Evolutionary conservation across 805 yeast species (phyloP).

Genomic region (Kodamaea hsintzibuensis): DNA sequence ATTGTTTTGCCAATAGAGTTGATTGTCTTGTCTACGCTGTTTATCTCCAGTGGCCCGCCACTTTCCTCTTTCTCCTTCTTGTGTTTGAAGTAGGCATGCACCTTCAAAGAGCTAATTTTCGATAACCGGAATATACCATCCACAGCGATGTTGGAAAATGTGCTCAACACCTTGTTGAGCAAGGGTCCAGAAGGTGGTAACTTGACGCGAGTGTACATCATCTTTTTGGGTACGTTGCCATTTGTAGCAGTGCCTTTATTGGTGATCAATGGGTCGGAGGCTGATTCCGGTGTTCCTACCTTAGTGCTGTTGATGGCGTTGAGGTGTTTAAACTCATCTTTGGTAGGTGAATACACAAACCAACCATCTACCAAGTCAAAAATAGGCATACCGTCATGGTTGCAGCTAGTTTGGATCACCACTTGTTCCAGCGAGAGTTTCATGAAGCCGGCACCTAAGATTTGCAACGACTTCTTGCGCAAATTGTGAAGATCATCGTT

Average conservation of each 20-base stretch:
- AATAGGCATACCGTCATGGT: conserved; percentile 39
- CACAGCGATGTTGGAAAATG: conserved; percentile 52
- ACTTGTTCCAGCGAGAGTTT: conserved; percentile 13
- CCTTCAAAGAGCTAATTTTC: conserved; percentile 47
- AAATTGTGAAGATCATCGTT: conserved; percentile 18
- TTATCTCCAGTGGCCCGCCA: not conserved
- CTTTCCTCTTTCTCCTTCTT: conserved; percentile 6
- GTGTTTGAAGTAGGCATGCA: conserved; percentile 37
- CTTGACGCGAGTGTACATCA: conserved; percentile 43
- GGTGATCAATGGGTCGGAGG: conserved; percentile 12
- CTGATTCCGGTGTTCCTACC: not conserved
- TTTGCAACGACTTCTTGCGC: conserved; percentile 21
- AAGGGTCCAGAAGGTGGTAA: conserved; percentile 49
- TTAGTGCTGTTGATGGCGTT: conserved; percentile 18
- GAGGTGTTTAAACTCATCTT: conserved; percentile 34
- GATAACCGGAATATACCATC: conserved; percentile 52
- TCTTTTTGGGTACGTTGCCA: not conserved
- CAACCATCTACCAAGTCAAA: conserved; percentile 52
- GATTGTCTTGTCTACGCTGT: conserved; percentile 24
- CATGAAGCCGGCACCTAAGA: not conserved
- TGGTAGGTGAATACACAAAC: conserved; percentile 48
- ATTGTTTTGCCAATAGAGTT: conserved; percentile 33
- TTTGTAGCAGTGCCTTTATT: not conserved
- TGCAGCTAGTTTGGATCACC: conserved; percentile 30
- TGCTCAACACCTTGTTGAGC: conserved; percentile 47